Evolutionary conservation across 179 eudicot genomes (phyloP).

Genomic region (Corrigiola litoralis): DNA sequence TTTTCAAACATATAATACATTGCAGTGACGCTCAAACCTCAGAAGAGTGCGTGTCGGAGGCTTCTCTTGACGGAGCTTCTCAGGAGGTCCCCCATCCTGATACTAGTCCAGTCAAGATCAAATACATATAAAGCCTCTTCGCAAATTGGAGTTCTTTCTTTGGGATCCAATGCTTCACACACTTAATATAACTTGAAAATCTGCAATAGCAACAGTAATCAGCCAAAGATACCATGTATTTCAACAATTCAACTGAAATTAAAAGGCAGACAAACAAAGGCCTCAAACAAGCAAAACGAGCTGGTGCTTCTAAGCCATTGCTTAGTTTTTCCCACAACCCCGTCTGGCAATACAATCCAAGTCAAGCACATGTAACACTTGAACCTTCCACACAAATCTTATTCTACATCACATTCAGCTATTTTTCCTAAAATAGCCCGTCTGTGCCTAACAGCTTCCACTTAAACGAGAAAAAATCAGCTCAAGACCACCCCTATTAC

Average conservation of each 20-base stretch:
- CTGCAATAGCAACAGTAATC: conserved; percentile 25
- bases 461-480: neutral
- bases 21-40: conserved; percentile 41
- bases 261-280: neutral
- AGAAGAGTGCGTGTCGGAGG: conserved; percentile 35
- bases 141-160: conserved; percentile 94
- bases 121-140: conserved; percentile 54
- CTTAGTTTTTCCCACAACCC: too few relatives aligned
- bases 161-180: conserved; percentile 99
- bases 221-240: neutral
- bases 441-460: neutral
- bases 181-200: conserved; percentile 23
- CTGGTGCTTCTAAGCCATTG: neutral
- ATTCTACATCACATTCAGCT: neutral
- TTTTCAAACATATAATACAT: neutral
- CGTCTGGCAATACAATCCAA: neutral
- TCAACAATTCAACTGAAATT: neutral
- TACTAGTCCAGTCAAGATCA: conserved; percentile 94
- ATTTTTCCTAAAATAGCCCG: neutral
- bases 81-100: conserved; percentile 99
- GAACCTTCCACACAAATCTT: neutral
- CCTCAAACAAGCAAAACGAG: neutral
- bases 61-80: conserved; percentile 93
- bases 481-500: too few relatives aligned
- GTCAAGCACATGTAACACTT: too few relatives aligned